Conservation (phyloP, 495 filamentous ascomycete genomes). For the Parmelia sp. region DNA sequence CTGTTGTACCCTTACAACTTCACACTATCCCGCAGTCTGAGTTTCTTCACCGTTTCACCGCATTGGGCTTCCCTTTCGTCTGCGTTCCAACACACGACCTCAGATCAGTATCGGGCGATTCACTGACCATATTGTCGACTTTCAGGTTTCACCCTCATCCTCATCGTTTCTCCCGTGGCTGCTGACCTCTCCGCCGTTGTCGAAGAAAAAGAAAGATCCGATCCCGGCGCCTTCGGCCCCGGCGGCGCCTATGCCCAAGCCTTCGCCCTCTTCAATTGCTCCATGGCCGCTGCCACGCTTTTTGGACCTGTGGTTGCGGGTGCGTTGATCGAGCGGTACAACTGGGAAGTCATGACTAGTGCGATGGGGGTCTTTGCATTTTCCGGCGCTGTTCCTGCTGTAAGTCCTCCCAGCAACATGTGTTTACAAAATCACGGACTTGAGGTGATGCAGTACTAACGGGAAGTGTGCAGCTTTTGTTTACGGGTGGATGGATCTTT, state of each 20-base stretch:
- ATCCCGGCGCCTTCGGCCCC: slow-evolving; percentile 43
- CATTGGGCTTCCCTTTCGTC: too few relatives aligned
- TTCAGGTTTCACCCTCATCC: slow-evolving; percentile 31
- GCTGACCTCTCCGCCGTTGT: slow-evolving; percentile 35
- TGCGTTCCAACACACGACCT: too few relatives aligned
- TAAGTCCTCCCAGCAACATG: neutral
- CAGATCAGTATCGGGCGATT: too few relatives aligned
- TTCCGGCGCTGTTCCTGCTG: slow-evolving; percentile 20
- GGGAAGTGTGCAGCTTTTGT: too few relatives aligned
- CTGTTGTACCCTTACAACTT: neutral
- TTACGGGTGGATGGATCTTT: too few relatives aligned
- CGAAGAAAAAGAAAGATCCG: slow-evolving; percentile 31
- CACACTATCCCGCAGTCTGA: neutral
- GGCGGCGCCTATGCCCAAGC: slow-evolving; percentile 53
- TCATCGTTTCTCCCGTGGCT: slow-evolving; percentile 36
- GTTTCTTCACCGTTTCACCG: too few relatives aligned
- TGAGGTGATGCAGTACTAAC: too few relatives aligned
- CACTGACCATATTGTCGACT: too few relatives aligned
- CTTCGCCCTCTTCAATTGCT: slow-evolving; percentile 55
- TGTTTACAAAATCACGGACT: too few relatives aligned
- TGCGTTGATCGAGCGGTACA: slow-evolving; percentile 49
- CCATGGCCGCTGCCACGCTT: slow-evolving; percentile 52
- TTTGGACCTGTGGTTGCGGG: slow-evolving; percentile 59
- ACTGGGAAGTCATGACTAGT: slow-evolving; percentile 58
- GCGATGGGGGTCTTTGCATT: slow-evolving; percentile 38